Conservation (phyloP, 2,329 filamentous ascomycete species). For the Fusarium mangiferae region DNA sequence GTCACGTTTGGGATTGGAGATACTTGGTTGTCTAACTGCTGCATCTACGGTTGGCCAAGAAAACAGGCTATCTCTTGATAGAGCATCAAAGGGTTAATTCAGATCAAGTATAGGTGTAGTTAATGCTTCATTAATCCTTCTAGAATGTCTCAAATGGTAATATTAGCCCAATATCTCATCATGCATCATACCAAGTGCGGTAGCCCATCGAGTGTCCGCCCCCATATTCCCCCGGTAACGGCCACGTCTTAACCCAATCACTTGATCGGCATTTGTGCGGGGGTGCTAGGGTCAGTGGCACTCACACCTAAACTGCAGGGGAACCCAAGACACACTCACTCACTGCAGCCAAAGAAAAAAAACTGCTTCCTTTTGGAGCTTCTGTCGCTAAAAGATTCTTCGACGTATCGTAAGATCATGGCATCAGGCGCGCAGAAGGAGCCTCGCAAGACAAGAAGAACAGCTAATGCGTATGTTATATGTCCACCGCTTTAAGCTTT, state of each 20-base stretch:
- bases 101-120: fast-evolving
- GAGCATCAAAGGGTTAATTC: fast-evolving
- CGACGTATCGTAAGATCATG: constrained; percentile 19
- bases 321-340: background rate
- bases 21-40: background rate
- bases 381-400: constrained; percentile 2
- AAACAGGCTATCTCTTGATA: fast-evolving
- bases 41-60: background rate
- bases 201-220: background rate
- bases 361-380: background rate
- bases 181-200: background rate
- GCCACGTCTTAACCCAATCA: constrained; percentile 11
- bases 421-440: constrained; percentile 17
- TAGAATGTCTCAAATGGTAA: background rate
- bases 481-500: background rate
- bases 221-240: constrained; percentile 28
- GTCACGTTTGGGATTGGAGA: background rate
- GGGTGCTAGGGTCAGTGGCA: background rate
- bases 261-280: constrained; percentile 9
- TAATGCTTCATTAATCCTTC: background rate
- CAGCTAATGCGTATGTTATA: constrained; percentile 43
- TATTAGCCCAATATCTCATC: background rate
- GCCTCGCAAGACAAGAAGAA: constrained; percentile 39
- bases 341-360: constrained; percentile 6
- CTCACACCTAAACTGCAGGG: constrained; percentile 5